These are phyloP conservation scores for Neurospora africana DNA, from an alignment of 495 filamentous ascomycete species.

Conservation along the genomic window DNA sequence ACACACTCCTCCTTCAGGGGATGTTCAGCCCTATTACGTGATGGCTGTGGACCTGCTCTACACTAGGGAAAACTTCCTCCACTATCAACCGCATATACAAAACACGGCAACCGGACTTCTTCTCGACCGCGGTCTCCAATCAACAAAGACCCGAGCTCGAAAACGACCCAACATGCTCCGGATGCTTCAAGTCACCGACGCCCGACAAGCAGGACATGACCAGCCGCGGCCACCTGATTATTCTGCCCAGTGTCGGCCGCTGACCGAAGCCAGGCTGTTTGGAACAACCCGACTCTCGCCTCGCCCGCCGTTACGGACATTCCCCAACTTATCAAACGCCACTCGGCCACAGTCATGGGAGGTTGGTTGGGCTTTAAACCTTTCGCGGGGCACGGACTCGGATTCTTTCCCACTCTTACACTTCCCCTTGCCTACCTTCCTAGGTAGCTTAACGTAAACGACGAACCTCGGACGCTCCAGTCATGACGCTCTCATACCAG, in stretches of 20 bases:
- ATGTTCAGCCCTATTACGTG: not conserved
- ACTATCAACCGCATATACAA: not conserved
- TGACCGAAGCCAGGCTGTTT: not conserved
- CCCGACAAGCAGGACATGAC: not conserved
- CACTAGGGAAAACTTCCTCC: not conserved
- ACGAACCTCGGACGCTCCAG: not conserved
- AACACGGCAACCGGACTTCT: not conserved
- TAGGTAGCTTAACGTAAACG: not conserved
- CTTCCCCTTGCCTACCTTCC: not conserved
- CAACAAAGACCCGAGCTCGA: not conserved
- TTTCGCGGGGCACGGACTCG: not conserved
- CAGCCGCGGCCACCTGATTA: not conserved
- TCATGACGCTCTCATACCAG: not conserved
- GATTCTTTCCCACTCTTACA: not conserved
- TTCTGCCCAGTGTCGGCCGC: not conserved
- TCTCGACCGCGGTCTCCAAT: not conserved
- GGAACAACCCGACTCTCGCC: not conserved
- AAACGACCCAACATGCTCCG: not conserved
- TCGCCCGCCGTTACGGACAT: slow-evolving; percentile 13
- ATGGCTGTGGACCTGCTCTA: not conserved
- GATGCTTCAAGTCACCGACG: not conserved
- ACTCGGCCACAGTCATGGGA: not conserved
- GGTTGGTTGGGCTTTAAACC: not conserved
- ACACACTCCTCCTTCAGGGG: not conserved
- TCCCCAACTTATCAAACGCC: slow-evolving; percentile 10